Conservation (phyloP, 495 filamentous ascomycete genomes). For the Neurospora terricola region DNA sequence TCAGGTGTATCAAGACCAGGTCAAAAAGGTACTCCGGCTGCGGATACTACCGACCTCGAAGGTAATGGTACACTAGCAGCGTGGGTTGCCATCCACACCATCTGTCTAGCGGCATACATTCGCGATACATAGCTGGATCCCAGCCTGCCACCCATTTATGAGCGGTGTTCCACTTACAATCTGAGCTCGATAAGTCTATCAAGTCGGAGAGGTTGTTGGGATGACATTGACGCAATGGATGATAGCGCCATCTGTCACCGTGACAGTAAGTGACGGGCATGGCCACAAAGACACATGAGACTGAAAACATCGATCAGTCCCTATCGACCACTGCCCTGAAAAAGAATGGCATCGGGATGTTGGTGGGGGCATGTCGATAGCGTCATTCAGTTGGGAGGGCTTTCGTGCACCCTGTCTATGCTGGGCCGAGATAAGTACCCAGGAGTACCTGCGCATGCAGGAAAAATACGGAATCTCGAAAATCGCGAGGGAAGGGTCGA, state of each 20-base stretch:
- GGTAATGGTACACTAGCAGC: not conserved
- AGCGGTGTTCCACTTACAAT: not conserved
- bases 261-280: not conserved
- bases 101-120: not conserved
- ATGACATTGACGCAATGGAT: not conserved
- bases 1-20: not conserved
- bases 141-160: not conserved
- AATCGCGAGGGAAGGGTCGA: not conserved
- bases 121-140: not conserved
- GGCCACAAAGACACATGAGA: not conserved
- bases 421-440: not conserved
- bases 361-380: not conserved
- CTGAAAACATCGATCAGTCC: not conserved
- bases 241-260: not conserved
- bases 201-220: not conserved
- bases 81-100: not conserved
- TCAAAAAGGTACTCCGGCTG: not conserved
- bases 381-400: not conserved
- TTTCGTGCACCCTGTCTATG: not conserved
- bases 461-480: not conserved
- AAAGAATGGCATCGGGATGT: not conserved
- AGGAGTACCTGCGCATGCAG: not conserved
- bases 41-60: not conserved
- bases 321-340: not conserved
- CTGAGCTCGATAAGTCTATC: not conserved